A percentile compares a stretch with the other conserved stretches of the same genome.
Conservation (phyloP, 331 rosid species). For the Cydonia oblonga region DNA sequence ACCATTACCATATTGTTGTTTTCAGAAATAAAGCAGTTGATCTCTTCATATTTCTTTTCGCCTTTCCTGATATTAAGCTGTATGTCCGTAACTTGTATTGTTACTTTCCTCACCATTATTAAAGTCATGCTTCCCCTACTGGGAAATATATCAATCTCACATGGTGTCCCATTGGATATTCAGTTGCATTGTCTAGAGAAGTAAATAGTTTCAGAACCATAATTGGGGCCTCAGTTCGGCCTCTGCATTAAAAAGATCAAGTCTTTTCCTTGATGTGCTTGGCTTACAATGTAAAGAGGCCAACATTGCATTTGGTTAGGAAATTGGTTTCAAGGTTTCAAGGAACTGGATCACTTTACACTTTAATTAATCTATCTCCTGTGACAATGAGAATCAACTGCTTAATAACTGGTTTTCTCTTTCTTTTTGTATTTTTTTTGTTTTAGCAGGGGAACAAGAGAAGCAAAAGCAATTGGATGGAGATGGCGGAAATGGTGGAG, state of each 20-base stretch:
- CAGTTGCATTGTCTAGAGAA: neutral
- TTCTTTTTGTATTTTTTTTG: neutral
- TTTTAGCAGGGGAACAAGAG: constrained; percentile 65
- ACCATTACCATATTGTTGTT: neutral
- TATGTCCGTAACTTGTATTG: no score
- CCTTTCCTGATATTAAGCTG: no score
- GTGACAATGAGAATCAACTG: neutral
- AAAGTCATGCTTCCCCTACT: neutral
- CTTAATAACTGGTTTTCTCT: neutral
- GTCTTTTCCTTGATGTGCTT: neutral
- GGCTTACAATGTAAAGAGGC: neutral
- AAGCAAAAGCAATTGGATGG: constrained; percentile 55
- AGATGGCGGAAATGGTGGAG: constrained; percentile 41
- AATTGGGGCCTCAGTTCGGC: neutral
- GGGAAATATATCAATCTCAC: neutral
- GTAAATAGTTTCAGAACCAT: neutral
- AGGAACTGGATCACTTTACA: neutral
- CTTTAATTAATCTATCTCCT: neutral
- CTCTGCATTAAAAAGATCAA: neutral
- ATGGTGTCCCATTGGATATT: neutral
- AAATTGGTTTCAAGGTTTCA: neutral
- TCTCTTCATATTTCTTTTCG: no score
- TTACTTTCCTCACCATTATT: neutral
- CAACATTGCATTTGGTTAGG: neutral
- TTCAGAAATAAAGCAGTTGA: neutral